Conservation (phyloP, 2,329 filamentous ascomycete species). For the Diplodia intermedia region DNA sequence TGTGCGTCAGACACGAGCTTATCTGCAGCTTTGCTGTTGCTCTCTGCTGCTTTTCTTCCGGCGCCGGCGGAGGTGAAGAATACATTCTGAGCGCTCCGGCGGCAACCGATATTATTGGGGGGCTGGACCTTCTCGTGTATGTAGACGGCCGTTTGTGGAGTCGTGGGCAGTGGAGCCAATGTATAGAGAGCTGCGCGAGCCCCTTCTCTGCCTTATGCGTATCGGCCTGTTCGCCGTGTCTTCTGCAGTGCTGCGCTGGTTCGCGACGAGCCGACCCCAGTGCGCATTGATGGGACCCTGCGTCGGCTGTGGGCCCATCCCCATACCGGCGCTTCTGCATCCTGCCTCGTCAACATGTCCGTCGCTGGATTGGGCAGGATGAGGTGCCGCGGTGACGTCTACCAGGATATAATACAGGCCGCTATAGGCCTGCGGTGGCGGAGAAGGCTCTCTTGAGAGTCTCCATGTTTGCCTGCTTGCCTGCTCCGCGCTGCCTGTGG, state of each 20-base stretch:
- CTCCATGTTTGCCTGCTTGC: background rate
- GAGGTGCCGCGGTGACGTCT: background rate
- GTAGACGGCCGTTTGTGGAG: background rate
- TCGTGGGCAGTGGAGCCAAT: background rate
- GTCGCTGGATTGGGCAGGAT: slow-evolving; percentile 6
- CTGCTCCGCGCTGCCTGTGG: background rate
- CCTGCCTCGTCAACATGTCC: background rate
- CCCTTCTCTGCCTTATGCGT: slow-evolving; percentile 9
- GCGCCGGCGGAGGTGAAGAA: background rate
- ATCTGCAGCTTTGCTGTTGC: slow-evolving; percentile 14
- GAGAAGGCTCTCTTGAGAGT: too few species aligned
- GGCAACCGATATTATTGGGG: background rate
- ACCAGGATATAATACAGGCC: background rate
- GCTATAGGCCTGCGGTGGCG: background rate
- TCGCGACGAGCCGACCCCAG: slow-evolving; percentile 23
- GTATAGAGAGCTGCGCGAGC: background rate
- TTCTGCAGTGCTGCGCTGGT: slow-evolving; percentile 17
- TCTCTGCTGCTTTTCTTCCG: background rate
- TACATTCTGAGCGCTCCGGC: background rate
- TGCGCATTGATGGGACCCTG: slow-evolving; percentile 4
- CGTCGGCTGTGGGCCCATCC: background rate
- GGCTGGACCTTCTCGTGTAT: slow-evolving; percentile 26
- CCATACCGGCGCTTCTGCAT: slow-evolving; percentile 18
- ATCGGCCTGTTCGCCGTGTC: background rate
- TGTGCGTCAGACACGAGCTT: slow-evolving; percentile 24